Evolutionary conservation across 2,329 filamentous ascomycete species (phyloP).

Genomic region (Dactylonectria estremocensis): DNA sequence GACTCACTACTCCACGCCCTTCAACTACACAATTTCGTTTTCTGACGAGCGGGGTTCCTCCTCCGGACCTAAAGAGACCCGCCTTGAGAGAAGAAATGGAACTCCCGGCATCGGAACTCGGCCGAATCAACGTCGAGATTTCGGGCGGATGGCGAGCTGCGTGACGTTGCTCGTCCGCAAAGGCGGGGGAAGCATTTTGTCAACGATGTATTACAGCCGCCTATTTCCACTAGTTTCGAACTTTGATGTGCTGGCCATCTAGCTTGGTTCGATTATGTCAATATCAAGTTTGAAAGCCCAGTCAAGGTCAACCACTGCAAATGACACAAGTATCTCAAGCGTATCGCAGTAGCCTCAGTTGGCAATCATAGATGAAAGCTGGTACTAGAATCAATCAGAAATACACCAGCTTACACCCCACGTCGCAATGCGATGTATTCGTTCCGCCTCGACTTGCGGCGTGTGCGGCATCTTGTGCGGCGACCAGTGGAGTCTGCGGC

Average conservation of each 20-base stretch:
- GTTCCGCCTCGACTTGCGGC: neutral
- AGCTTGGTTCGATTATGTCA: neutral
- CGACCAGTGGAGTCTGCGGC: constrained; percentile 16
- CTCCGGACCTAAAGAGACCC: constrained; percentile 16
- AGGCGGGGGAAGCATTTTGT: neutral
- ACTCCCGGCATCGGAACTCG: constrained; percentile 26
- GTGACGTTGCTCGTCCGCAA: constrained; percentile 13
- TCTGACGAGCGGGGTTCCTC: constrained; percentile 27
- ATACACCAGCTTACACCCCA: no score
- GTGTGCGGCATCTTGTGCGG: constrained; percentile 17
- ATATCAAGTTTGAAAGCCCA: neutral
- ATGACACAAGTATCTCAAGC: neutral
- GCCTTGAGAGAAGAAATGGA: neutral
- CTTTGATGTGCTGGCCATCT: neutral
- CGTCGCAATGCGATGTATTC: neutral
- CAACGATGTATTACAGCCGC: neutral
- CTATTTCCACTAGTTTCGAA: neutral
- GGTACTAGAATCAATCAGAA: neutral
- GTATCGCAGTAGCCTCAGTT: neutral
- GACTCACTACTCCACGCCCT: constrained; percentile 18
- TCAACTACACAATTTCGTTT: constrained; percentile 1
- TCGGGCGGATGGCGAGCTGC: constrained; percentile 6
- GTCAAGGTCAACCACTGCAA: no score
- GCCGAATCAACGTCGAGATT: constrained; percentile 17
- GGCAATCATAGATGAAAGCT: neutral